Evolutionary conservation across 2,329 filamentous ascomycete species (phyloP), one percentile per base, ranked within the genome.

Genomic region (Onygena corvina): DNA sequence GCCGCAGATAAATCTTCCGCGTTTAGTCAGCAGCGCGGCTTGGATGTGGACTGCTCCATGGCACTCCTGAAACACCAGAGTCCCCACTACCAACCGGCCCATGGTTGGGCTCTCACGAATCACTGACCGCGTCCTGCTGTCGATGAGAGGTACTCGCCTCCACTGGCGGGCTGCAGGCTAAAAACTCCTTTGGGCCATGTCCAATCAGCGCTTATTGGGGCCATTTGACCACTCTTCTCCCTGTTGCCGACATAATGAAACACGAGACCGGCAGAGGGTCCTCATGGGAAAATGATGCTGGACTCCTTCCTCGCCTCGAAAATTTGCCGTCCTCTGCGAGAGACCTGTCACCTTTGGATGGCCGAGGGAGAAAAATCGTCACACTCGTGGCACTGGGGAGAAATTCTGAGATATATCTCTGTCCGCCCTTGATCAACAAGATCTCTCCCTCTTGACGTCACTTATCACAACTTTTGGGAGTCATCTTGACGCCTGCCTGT

Each of bases 61-160:
- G 18, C 36, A 12, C 8, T 40, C 12, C 36, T 40, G 36, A 40
- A 40, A 40, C 36, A 40, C 36, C 25, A 21, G 36, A 18, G 36
- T 14, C 36, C 25, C 36, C 36, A 40, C 36, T 21, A 40, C 6
- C 9, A 11, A 21, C 8, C 18, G 18, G n/a, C n/a, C 36, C 36
- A 40, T 23, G 8, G 18, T 40, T 40, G 18, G 36, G 36, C 36
- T 40, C 21, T 40, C 36, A 40, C 36, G 36, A 40, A 40, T 40
- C 36, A 40, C 36, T 40, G 18, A 40, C 25, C 36, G 36, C 36
- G 36, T 21, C 18, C 36, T 23, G 3, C 18, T 38, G 34, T 23
- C 36, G n/a, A 11, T 11, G 36, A 18, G 16, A 18, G 14, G 21
- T 38, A 7, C 34, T 38, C 1, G 14, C 34, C 34, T 18, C 18